These are phyloP conservation scores for Radiomyces spectabilis DNA, from an alignment of 192 early-diverging fungal genomes.

Conservation along the genomic window DNA sequence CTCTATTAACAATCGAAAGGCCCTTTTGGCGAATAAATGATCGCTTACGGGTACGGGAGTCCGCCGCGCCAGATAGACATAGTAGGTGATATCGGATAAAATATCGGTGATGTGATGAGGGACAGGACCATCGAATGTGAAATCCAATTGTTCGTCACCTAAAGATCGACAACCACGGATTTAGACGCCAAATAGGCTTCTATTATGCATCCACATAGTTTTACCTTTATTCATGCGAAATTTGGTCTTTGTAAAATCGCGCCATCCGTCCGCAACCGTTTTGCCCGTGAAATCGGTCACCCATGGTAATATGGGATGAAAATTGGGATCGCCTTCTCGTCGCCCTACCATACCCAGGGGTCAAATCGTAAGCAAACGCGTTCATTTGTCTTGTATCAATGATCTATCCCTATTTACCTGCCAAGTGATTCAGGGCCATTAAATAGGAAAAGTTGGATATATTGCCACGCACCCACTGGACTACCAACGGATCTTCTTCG, in stretches of 20 bases:
- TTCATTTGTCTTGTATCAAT: neutral
- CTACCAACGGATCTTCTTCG: conserved; percentile 33
- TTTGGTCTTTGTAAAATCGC: conserved; percentile 58
- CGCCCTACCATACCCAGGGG: conserved; percentile 33
- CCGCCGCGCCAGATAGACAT: conserved; percentile 56
- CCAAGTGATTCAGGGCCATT: conserved; percentile 83
- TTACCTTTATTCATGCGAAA: conserved; percentile 54
- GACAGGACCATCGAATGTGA: conserved; percentile 55
- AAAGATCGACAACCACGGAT: neutral
- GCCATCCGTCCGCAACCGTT: conserved; percentile 36
- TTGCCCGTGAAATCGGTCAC: conserved; percentile 57
- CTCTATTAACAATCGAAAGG: neutral
- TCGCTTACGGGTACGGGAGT: conserved; percentile 47
- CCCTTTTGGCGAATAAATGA: neutral
- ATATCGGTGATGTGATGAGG: conserved; percentile 67
- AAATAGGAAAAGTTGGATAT: conserved; percentile 93
- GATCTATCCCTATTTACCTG: conserved; percentile 39
- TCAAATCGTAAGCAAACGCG: neutral
- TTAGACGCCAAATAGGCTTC: neutral
- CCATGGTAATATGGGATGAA: conserved; percentile 66
- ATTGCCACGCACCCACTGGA: conserved; percentile 72
- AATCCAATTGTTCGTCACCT: conserved; percentile 64
- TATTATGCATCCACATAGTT: neutral
- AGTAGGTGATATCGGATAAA: conserved; percentile 63
- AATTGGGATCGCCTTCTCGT: conserved; percentile 53